Evolutionary conservation across 306 rosid genomes (phyloP), one percentile per base, ranked within the genome.

Genomic region (Vicia villosa): DNA sequence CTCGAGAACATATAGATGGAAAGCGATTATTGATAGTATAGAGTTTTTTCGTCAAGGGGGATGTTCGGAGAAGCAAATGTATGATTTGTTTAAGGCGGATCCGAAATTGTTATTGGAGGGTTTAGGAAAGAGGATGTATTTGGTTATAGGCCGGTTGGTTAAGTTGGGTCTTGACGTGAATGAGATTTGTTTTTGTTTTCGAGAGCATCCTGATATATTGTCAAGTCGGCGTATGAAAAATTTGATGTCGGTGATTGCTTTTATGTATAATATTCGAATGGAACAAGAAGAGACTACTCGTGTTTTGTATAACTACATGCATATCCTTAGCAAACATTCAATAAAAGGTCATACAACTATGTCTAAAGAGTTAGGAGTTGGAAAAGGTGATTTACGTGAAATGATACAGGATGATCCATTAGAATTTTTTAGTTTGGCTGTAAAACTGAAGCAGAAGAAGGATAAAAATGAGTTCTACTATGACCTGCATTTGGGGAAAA

Each of bases 221-320:
- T 81, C 87, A 0, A 70, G 46, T 26, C 83, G 63, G 84, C 12
- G 66, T 79, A 34, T 68, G 7, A 64, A 68, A 24, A 84, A 82
- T 78, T 69, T 91, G 74, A 64, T 84, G 77, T 50, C 21, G 24
- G 87, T 83, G 41, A 52, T 91, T 67, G 64, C 77, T 68, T 81
- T 87, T 83, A 73, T 91, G 79, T 56, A 75, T 79, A 74, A 77
- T 22, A 66, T 85, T 74, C 83, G 85, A 75, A 79, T 91, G 96
- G 84, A 72, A 28, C 46, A 66, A 1, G 83, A 89, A 77, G 87
- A 81, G 37, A 84, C 86, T 65, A 80, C 78, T 6, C 5, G 36
- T 21, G 74, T 89, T 69, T 69, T 82, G 74, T 76, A 82, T 36
- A 80, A 59, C 9, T 69, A 87, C 70, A 59, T 87, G 64, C 77